Base-by-base conservation (phyloP, 2,329 filamentous ascomycete genomes). In the Fusarium sp. region DNA sequence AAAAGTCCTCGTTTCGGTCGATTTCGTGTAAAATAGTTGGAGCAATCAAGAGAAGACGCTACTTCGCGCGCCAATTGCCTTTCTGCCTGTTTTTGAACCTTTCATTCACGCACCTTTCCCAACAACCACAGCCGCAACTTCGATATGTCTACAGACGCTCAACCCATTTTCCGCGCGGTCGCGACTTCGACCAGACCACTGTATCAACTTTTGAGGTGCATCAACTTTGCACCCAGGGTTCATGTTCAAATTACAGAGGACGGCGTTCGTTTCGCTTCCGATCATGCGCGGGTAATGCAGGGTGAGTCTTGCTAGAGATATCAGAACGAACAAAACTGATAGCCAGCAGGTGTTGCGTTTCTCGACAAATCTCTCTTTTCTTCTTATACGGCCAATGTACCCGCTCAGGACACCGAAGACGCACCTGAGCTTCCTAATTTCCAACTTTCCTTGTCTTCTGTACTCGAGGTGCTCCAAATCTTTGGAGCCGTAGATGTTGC, bases 391-490 rank as follows among this genome's bases (percentile, higher is more conserved):
- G 92, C 94, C 79, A 90, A 91, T 69, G 84, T 82, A 62, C 78
- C 79, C 15, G 32, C 67, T 10, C 62, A 69, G 2, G 78, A 81
- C 16, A 81, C 83, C 22, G 81, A 82, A 7, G 80, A 81, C 20
- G 76, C 79, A 0, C 62, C 78, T 2, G 79, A 84, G 6, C 85
- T 88, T 30, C 90, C 93, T 10, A 88, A 87, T 54, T 99, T 99
- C 78, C 91, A 97, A 77, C 91, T 98, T 70, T 96, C 94, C 3
- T 87, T 99, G 11, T 86, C 91, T 7, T 93, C 95, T 20, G 87
- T 99, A 5, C 88, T 99, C 56, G 96, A 98, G 82, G 97, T 95
- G 1, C 86, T 99, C 10, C 95, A 98, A 76, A 98, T 99, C 52
- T 97, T 99, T 76, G 94, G 94, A 52, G 90, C 94, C n/a, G 88